These are phyloP conservation scores for Coelastrella sp. DNA, from an alignment of 139 green algal genomes.

Conservation along the genomic window DNA sequence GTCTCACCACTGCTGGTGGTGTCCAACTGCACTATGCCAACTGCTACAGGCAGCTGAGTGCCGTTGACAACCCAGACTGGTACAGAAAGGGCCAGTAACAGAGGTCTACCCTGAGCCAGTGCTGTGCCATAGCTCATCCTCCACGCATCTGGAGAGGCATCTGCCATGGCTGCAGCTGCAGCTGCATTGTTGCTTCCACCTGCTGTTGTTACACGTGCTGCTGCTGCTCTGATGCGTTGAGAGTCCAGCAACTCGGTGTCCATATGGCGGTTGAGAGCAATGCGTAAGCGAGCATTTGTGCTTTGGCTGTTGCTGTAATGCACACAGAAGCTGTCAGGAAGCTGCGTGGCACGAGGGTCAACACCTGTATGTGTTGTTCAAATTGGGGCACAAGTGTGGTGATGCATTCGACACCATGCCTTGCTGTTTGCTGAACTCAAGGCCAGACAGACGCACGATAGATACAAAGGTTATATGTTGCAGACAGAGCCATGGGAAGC, in stretches of 20 bases:
- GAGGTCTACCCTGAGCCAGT: slow-evolving; percentile 66
- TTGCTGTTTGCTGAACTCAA: not conserved
- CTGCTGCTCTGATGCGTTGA: slow-evolving; percentile 42
- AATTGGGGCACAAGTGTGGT: not conserved
- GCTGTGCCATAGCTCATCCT: slow-evolving; percentile 62
- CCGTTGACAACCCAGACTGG: slow-evolving; percentile 85
- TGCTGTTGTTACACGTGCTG: slow-evolving; percentile 8
- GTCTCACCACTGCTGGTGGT: not conserved
- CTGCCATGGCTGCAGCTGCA: slow-evolving; percentile 51
- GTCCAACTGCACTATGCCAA: slow-evolving; percentile 55
- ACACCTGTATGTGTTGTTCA: slow-evolving; percentile 9
- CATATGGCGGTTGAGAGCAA: slow-evolving; percentile 65
- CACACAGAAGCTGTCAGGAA: slow-evolving; percentile 77
- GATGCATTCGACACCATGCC: not conserved
- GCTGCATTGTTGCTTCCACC: slow-evolving; percentile 9
- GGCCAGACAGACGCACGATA: no score
- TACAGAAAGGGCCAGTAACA: slow-evolving; percentile 71
- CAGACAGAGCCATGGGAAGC: no score
- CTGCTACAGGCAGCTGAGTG: slow-evolving; percentile 72
- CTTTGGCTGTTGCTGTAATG: slow-evolving; percentile 56
- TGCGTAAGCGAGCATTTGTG: slow-evolving; percentile 52
- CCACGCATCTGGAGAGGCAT: slow-evolving; percentile 21
- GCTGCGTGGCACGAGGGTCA: slow-evolving; percentile 28
- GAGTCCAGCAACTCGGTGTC: slow-evolving; percentile 57
- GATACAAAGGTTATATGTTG: no score